These are phyloP conservation scores for Starmerella gropengiesseri DNA, from an alignment of 805 yeast species.

Conservation along the genomic window DNA sequence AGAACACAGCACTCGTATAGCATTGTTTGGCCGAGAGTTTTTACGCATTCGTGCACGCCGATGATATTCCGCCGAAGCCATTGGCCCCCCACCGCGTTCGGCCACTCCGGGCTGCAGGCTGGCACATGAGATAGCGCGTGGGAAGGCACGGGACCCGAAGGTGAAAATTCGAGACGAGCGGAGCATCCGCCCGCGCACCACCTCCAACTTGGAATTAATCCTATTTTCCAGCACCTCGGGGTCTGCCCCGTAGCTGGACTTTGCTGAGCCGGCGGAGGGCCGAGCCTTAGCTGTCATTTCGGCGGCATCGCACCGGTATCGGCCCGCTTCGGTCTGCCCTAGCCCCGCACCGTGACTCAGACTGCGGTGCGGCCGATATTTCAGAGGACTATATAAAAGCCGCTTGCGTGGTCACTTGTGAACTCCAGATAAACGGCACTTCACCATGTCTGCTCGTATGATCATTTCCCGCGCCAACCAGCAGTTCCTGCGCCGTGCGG, in stretches of 20 bases:
- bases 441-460: conserved; percentile 25
- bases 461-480: conserved; percentile 26
- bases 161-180: background rate
- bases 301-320: conserved; percentile 1
- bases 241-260: too few species aligned
- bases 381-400: conserved; percentile 3
- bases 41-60: too few species aligned
- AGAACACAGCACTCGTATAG: too few species aligned
- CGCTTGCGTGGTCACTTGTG: background rate
- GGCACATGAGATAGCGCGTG: conserved; percentile 2
- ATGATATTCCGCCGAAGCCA: too few species aligned
- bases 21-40: too few species aligned
- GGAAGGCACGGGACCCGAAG: background rate
- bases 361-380: background rate
- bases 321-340: conserved; percentile 6
- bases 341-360: conserved; percentile 5
- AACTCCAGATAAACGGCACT: background rate
- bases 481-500: conserved; percentile 34
- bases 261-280: too few species aligned
- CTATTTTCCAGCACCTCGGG: too few species aligned
- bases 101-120: too few species aligned
- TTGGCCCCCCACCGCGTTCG: too few species aligned
- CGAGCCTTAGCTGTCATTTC: too few species aligned
- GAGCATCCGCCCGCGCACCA: too few species aligned
- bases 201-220: too few species aligned